A percentile compares a stretch with the other conserved stretches of the same genome.
Evolutionary conservation across 805 yeast genomes (phyloP).

Genomic region (Zygosaccharomyces pseudorouxii): DNA sequence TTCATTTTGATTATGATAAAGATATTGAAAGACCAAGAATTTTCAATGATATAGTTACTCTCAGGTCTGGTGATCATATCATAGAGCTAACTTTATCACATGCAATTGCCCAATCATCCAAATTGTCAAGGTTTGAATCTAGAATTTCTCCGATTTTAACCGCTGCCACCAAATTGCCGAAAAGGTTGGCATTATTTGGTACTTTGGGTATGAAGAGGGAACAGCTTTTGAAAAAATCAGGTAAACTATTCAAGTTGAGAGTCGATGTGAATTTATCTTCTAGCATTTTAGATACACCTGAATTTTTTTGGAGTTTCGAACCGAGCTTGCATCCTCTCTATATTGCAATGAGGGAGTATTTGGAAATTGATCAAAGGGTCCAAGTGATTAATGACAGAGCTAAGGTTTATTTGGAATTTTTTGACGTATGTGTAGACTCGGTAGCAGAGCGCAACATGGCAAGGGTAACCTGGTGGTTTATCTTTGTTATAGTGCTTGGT

Average conservation of each 20-base stretch:
- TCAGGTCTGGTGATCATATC: slow-evolving; percentile 86
- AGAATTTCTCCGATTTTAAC: slow-evolving; percentile 79
- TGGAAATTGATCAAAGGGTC: slow-evolving; percentile 93
- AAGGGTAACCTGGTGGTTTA: slow-evolving; percentile 85
- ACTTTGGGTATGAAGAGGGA: slow-evolving; percentile 77
- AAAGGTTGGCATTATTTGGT: slow-evolving; percentile 85
- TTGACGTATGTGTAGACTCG: slow-evolving; percentile 88
- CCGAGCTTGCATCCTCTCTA: slow-evolving; percentile 94
- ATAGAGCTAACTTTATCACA: slow-evolving; percentile 91
- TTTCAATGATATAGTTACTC: slow-evolving; percentile 89
- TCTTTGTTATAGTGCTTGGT: slow-evolving; percentile 73
- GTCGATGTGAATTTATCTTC: slow-evolving; percentile 92
- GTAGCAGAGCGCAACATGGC: slow-evolving; percentile 91
- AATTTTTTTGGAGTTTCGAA: slow-evolving; percentile 92
- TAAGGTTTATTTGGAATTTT: slow-evolving; percentile 87
- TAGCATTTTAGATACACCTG: slow-evolving; percentile 90
- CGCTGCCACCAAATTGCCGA: slow-evolving; percentile 85
- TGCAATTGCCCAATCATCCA: slow-evolving; percentile 95
- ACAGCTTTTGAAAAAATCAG: slow-evolving; percentile 82
- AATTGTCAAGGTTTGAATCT: slow-evolving; percentile 84
- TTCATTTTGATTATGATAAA: slow-evolving; percentile 47
- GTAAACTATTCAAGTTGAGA: slow-evolving; percentile 80
- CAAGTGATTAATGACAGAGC: slow-evolving; percentile 91
- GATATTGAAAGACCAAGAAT: slow-evolving; percentile 65
- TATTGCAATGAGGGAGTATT: slow-evolving; percentile 80